Base-by-base conservation (phyloP, 2,329 filamentous ascomycete genomes). In the Fusarium coicis region DNA sequence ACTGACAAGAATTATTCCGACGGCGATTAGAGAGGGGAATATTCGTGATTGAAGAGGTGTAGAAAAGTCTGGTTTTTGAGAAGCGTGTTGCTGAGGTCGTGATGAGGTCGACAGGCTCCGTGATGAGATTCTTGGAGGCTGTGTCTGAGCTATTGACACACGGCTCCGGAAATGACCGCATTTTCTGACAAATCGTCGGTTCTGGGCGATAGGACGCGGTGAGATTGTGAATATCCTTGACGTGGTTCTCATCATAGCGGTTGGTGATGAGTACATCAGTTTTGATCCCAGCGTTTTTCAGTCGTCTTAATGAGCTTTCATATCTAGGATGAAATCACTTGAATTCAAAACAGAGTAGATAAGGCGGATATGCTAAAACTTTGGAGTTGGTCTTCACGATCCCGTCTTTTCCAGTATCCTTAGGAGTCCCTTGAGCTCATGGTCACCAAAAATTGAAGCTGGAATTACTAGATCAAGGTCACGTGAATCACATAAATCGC, bases 21-120 rank as follows among this genome's bases (percentile, higher is more conserved):
- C 40, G 6, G 78, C 52, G 34, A 81, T 23, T 10, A 77, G 49
- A 10, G 78, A 73, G 11, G 80, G 71, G 0, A 76, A 43, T 4
- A 68, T 55, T 4, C 77, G 74, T 26, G 80, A 71, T 67, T 78
- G 58, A 49, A 89, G 65, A 79, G 85, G 19, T 82, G 83, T 7
- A 83, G 86, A 28, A 90, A 92, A 67, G 59, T 55, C 34, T 64
- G 74, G 74, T 18, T 40, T 74, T 46, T 59, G 53, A 55, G 74
- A 58, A 55, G 58, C 30, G 14, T 37, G 44, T 37, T 55, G 71
- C n/a, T 6, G 50, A 44, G 52, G 36, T 37, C 52, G 19, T 52
- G 60, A 44, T 58, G 68, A 42, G 11, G 52, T 65, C 37, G 44
- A 49, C 30, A 55, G 30, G 21, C 44, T 30, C 28, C 26, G 49